Base-by-base conservation (phyloP, 148 eudicot species). In the Salicornia ramosissima region DNA sequence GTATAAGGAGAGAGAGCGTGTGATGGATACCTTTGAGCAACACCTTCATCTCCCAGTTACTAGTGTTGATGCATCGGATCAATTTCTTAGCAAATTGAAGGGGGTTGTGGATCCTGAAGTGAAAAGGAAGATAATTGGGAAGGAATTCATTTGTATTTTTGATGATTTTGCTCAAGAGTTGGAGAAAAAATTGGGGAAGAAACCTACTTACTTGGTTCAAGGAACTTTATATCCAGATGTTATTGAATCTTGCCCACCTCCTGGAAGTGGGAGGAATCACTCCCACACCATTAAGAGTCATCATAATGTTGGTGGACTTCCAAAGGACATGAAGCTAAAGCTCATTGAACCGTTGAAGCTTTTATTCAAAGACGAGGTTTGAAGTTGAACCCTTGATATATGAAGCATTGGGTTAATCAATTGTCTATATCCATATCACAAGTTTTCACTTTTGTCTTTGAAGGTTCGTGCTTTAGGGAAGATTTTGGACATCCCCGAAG, bases 281-380 rank as follows among this genome's bases (percentile, higher is more conserved):
- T 94, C 99, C 43, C 96, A 89, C 83, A 94, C 99, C 19, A 94
- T 94, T 31, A 94, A 91, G 82, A 94, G 99, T 73, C 97, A 94
- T 73, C 97, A 94, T 75, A 94, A 94, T 74, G 99, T 94, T 65
- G 99, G 97, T 59, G 99, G 99, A 64, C 97, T 94, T 62, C 99
- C 99, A 16, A 91, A 94, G 84, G 93, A 94, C 79, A 94, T 94
- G 97, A 94, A 91, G 60, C 66, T 94, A 74, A 94, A 94, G 82
- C 97, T 94, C 56, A 94, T 94, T 47, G 97, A 91, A 78, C 99
- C 99, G 19, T 87, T 94, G 16, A 94, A 91, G 77, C 93, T 94
- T 71, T 75, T 94, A 64, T 94, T 90, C 39, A 94, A 94, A 76
- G 98, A 94, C 18, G 97, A 94, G 97, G 98, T 94, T 76, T 75